Conservation (phyloP, 2,329 filamentous ascomycete species). For the Botrytis byssoidea region DNA sequence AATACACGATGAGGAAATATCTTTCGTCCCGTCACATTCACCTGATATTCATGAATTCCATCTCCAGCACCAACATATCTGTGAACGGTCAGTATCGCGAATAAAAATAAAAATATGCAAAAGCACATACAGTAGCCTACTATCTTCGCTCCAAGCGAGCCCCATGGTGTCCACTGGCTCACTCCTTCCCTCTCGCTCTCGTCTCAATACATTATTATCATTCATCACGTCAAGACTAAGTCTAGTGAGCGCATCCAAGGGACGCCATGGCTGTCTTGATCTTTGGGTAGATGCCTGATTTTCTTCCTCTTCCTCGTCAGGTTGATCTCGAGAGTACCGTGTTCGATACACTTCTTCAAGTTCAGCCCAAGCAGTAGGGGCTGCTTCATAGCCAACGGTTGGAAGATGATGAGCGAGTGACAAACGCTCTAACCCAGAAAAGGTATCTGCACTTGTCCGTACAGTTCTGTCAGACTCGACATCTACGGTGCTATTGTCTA, state of each 20-base stretch:
- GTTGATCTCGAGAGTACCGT: constrained; percentile 37
- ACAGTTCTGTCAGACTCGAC: constrained; percentile 21
- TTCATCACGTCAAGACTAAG: constrained; percentile 34
- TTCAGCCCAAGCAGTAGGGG: constrained; percentile 43
- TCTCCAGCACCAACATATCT: constrained; percentile 67
- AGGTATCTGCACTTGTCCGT: constrained; percentile 31
- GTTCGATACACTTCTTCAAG: constrained; percentile 44
- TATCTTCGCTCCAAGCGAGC: constrained; percentile 61
- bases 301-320: constrained; percentile 36
- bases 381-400: constrained; percentile 34
- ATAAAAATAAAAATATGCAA: background rate
- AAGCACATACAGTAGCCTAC: constrained; percentile 54
- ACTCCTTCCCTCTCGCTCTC: constrained; percentile 24
- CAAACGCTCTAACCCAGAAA: constrained; percentile 32
- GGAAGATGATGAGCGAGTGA: constrained; percentile 33
- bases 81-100: constrained; percentile 15
- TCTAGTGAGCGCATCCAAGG: constrained; percentile 26
- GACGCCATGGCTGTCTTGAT: constrained; percentile 34
- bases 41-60: constrained; percentile 71
- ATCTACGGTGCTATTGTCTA: constrained; percentile 32
- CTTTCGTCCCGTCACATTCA: constrained; percentile 63
- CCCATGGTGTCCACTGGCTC: constrained; percentile 57
- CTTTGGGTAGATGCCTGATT: constrained; percentile 38
- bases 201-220: constrained; percentile 34
- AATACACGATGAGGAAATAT: constrained; percentile 54